Percentiles rank a stretch among this genome's conserved stretches.
phyloP scores from a whole-genome alignment of 2,329 filamentous ascomycete species.

The Stachybotrys elegans region DNA sequence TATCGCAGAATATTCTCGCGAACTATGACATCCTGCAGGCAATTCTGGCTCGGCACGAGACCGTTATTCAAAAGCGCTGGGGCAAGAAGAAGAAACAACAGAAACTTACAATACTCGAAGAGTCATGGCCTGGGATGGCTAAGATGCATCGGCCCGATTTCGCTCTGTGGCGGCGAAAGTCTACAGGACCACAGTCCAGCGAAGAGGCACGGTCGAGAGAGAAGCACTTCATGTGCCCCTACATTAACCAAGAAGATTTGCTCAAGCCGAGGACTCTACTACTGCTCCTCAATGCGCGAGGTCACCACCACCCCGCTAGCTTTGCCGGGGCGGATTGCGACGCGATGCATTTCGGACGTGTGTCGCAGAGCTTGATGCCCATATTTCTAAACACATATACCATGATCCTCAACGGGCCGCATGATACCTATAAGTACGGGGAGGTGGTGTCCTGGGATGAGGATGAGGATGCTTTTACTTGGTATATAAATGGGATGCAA shows the following conservation, averaged over 20 bases:
- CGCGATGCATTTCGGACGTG: constrained; percentile 22
- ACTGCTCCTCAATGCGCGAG: constrained; percentile 49
- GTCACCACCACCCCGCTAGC: constrained; percentile 34
- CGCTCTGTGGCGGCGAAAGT: constrained; percentile 22
- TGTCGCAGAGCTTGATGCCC: constrained; percentile 16
- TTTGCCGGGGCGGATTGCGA: constrained; percentile 44
- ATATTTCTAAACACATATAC: constrained; percentile 23
- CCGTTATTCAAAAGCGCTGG: constrained; percentile 48
- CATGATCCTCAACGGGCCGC: constrained; percentile 28
- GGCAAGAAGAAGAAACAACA: constrained; percentile 44
- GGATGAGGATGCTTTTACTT: constrained; percentile 30
- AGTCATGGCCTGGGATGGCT: constrained; percentile 45
- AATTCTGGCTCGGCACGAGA: constrained; percentile 46
- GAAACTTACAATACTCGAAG: constrained; percentile 37
- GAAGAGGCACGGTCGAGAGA: constrained; percentile 9
- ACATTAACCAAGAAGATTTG: constrained; percentile 55
- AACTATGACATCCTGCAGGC: constrained; percentile 28
- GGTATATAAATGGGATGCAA: constrained; percentile 27
- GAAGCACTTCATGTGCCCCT: constrained; percentile 42
- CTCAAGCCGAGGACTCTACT: constrained; percentile 34
- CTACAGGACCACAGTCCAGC: constrained; percentile 8
- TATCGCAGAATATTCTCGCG: constrained; percentile 23
- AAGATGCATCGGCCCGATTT: constrained; percentile 47
- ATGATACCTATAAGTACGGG: constrained; percentile 26
- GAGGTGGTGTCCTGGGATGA: constrained; percentile 27